These are phyloP conservation scores for Bruguiera hainesii DNA, from an alignment of 441 rosid genomes.

Conservation along the genomic window DNA sequence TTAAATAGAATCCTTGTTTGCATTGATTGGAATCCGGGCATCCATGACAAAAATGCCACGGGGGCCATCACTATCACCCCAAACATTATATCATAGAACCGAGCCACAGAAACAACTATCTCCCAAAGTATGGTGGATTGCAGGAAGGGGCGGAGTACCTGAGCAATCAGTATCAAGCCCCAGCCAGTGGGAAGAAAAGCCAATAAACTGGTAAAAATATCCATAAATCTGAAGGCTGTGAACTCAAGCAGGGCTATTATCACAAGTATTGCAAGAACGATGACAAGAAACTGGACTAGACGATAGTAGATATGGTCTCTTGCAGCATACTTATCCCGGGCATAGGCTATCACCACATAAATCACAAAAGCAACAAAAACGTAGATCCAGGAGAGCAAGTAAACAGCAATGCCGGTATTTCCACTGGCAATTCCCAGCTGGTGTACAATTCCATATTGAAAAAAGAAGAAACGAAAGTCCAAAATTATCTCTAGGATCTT, in stretches of 20 bases:
- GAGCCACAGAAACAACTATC: constrained; percentile 68
- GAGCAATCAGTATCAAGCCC: constrained; percentile 73
- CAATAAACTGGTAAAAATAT: constrained; percentile 73
- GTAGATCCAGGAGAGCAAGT: constrained; percentile 71
- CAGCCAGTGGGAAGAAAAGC: constrained; percentile 92
- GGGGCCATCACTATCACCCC: constrained; percentile 81
- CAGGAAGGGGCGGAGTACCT: constrained; percentile 51
- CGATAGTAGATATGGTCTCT: constrained; percentile 74
- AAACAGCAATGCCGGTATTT: constrained; percentile 61
- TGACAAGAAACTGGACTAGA: constrained; percentile 72
- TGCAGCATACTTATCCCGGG: constrained; percentile 68
- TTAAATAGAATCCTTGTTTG: constrained; percentile 89
- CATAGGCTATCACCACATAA: constrained; percentile 48
- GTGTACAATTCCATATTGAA: constrained; percentile 86
- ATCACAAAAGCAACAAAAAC: constrained; percentile 46
- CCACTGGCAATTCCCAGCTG: constrained; percentile 62
- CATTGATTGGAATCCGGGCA: constrained; percentile 92
- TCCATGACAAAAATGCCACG: constrained; percentile 84
- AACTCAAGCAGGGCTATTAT: constrained; percentile 60
- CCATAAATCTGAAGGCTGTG: constrained; percentile 54
- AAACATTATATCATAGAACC: constrained; percentile 68
- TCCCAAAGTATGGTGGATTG: constrained; percentile 45
- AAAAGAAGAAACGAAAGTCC: constrained; percentile 86
- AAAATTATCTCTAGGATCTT: constrained; percentile 58
- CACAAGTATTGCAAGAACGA: constrained; percentile 40